Base-by-base conservation (phyloP, 176 grass and related monocot genomes). In the Oryza brachyantha region DNA sequence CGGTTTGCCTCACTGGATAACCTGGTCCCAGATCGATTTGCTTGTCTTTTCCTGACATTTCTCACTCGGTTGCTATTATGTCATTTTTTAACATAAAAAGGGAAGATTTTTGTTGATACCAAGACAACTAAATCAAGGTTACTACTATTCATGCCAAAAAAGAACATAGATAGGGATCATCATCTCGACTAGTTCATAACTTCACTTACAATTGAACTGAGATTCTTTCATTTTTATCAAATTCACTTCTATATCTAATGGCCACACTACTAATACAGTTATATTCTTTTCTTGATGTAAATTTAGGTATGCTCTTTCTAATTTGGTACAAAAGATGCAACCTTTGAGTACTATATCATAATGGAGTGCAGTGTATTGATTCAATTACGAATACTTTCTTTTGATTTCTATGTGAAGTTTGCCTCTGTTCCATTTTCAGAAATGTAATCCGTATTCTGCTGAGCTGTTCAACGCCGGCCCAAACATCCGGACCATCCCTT, bases 391-490 rank as follows among this genome's bases (percentile, higher is more conserved):
- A 21, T 32, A 26, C 31, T 57, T 17, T 60, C 35, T 1, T 0
- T 0, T 5, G 31, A 29, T 64, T 66, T 40, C 12, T 0, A 24
- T 67, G 5, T 12, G 22, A 55, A 61, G 1, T 19, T 21, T 9
- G 8, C 25, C 41, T 43, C 41, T n/a, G 10, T 21, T 86, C 41
- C 7, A 3, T 34, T 61, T 64, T 48, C 95, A 97, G 95, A 94
- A 85, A 80, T 94, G 95, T 57, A 84, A 92, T 45, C 91, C 92
- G 34, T 92, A 89, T 29, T 90, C 95, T 6, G 83, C 85, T 19
- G 92, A 86, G 4, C 41, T 97, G 77, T 94, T 97, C 65, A 16
- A 71, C 10, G 34, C 79, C 12, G 83, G 45, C 13, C 71, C 83
- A 29, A 92, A 88, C 28, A 22, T 90, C 27, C 55, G 50, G 16